Evolutionary conservation across 805 yeast species (phyloP).

Genomic region (Pichia scutulata): DNA sequence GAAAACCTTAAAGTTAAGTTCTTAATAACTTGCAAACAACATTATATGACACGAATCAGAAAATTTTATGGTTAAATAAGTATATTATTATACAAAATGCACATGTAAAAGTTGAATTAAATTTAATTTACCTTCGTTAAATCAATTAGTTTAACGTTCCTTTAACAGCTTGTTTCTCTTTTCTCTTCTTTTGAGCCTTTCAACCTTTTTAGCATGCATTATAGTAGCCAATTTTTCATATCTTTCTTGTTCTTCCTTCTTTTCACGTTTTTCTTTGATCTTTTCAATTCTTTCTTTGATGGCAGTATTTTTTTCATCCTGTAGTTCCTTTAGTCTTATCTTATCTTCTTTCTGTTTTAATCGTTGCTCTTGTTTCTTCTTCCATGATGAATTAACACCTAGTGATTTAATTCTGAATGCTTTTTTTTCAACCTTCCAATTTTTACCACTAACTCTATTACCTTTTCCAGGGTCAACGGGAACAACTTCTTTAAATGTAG

Average conservation of each 20-base stretch:
- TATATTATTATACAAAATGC: background rate
- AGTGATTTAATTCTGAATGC: slow-evolving; percentile 58
- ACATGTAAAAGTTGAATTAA: background rate
- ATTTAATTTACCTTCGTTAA: background rate
- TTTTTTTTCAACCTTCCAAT: slow-evolving; percentile 62
- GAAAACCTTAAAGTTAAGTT: too few relatives aligned
- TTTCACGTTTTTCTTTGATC: slow-evolving; percentile 65
- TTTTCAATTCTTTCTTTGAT: slow-evolving; percentile 46
- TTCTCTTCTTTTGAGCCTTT: slow-evolving; percentile 81
- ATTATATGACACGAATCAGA: background rate
- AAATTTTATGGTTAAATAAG: background rate
- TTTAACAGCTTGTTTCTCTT: slow-evolving; percentile 90
- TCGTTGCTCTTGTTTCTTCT: slow-evolving; percentile 57
- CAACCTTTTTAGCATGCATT: slow-evolving; percentile 90
- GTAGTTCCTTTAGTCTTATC: slow-evolving; percentile 60
- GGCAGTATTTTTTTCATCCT: slow-evolving; percentile 66
- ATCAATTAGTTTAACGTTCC: slow-evolving; percentile 48
- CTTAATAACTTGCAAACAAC: too few relatives aligned
- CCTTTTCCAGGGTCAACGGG: slow-evolving; percentile 22
- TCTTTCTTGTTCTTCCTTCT: slow-evolving; percentile 84
- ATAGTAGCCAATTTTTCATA: slow-evolving; percentile 73
- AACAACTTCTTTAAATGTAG: slow-evolving; percentile 4
- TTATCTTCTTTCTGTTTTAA: slow-evolving; percentile 59
- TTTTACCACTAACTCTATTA: slow-evolving; percentile 35
- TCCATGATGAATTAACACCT: slow-evolving; percentile 60